phyloP scores from a whole-genome alignment of 2,329 filamentous ascomycete genomes.

The Paraphoma sp. region DNA sequence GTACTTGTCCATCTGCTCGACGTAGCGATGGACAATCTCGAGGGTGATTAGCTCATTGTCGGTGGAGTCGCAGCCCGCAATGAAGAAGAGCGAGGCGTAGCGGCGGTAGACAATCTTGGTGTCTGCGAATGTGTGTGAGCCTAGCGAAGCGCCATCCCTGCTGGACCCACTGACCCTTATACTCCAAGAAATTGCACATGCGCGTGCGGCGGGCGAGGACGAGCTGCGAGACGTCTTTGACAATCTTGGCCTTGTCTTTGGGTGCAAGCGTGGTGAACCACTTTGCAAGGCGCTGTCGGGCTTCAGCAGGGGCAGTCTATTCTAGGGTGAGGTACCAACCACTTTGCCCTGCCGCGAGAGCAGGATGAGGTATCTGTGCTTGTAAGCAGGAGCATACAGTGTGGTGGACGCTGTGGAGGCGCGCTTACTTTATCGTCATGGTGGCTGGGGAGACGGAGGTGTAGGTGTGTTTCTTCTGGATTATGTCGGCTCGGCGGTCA shows the following conservation, averaged over 20 bases:
- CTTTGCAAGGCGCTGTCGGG: slow-evolving; percentile 86
- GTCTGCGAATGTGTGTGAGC: slow-evolving; percentile 63
- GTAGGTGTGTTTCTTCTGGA: slow-evolving; percentile 14
- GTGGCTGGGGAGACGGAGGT: slow-evolving; percentile 17
- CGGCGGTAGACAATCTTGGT: slow-evolving; percentile 98
- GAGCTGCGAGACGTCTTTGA: slow-evolving; percentile 98
- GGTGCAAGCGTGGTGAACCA: slow-evolving; percentile 99
- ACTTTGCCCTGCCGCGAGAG: slow-evolving; percentile 99
- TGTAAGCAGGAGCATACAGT: slow-evolving; percentile 10
- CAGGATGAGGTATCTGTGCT: slow-evolving; percentile 87
- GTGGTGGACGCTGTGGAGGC: background rate
- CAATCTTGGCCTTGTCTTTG: slow-evolving; percentile 99
- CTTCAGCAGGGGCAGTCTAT: slow-evolving; percentile 36
- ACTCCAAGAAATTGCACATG: slow-evolving; percentile 99
- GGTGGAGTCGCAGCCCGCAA: slow-evolving; percentile 93
- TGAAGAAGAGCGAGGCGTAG: slow-evolving; percentile 99
- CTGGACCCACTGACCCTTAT: slow-evolving; percentile 74
- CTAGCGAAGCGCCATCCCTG: slow-evolving; percentile 21
- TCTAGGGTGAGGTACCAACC: slow-evolving; percentile 65
- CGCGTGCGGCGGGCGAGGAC: slow-evolving; percentile 93
- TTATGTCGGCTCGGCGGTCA: slow-evolving; percentile 17
- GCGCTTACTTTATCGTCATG: slow-evolving; percentile 64
- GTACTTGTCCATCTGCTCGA: slow-evolving; percentile 99
- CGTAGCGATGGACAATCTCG: slow-evolving; percentile 98
- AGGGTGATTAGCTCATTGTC: slow-evolving; percentile 99